Evolutionary conservation across 345 rosid species (phyloP).

Genomic region (Reutealis trisperma): DNA sequence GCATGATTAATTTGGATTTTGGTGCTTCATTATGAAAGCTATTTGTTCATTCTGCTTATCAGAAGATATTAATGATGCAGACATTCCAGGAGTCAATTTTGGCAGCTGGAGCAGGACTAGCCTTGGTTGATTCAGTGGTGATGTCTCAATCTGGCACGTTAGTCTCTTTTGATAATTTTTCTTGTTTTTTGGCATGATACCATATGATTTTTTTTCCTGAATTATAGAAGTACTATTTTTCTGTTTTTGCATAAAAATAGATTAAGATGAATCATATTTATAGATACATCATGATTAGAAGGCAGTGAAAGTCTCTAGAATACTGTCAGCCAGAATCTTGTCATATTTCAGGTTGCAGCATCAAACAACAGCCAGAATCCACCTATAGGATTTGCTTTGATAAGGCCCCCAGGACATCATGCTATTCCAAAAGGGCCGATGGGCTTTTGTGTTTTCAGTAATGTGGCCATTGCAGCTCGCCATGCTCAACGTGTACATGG

Average conservation of each 20-base stretch:
- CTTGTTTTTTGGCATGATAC: neutral
- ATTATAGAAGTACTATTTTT: neutral
- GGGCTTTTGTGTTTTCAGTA: slow-evolving; percentile 97
- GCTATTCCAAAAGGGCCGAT: slow-evolving; percentile 93
- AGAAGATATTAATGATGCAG: slow-evolving; percentile 43
- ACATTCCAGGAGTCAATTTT: slow-evolving; percentile 85
- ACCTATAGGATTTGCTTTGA: slow-evolving; percentile 81
- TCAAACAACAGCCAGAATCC: slow-evolving; percentile 57
- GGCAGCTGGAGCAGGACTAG: slow-evolving; percentile 95
- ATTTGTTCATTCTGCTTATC: slow-evolving; percentile 6
- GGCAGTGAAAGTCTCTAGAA: neutral
- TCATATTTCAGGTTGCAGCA: slow-evolving; percentile 59
- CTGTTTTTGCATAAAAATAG: neutral
- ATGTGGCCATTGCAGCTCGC: slow-evolving; percentile 92
- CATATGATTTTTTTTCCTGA: neutral
- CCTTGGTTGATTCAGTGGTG: slow-evolving; percentile 97
- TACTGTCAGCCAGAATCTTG: neutral
- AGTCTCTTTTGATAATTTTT: slow-evolving; percentile 38
- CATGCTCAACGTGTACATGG: slow-evolving; percentile 75
- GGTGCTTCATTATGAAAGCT: neutral
- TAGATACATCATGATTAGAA: neutral
- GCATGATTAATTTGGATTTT: neutral
- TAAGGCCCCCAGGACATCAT: slow-evolving; percentile 96
- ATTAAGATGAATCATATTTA: neutral
- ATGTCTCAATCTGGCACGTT: slow-evolving; percentile 61